These are phyloP conservation scores for Kodamaea arcana DNA, from an alignment of 1,139 yeast species.

Conservation along the genomic window DNA sequence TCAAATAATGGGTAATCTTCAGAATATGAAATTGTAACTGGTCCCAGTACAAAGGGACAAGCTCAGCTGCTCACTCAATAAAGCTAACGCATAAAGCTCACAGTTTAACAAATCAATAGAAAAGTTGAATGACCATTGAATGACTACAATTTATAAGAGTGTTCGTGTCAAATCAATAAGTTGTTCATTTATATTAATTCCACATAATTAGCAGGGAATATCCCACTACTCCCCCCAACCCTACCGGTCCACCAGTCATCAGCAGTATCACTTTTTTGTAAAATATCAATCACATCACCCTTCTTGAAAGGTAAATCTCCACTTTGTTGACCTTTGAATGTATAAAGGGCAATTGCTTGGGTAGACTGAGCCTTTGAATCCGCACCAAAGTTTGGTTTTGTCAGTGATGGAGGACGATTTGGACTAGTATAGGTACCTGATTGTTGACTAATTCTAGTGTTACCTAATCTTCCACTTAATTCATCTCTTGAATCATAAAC, in stretches of 20 bases:
- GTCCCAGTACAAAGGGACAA: too few relatives aligned
- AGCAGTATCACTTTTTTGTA: constrained; percentile 77
- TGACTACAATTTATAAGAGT: too few relatives aligned
- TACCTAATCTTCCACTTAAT: constrained; percentile 29
- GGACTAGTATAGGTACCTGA: constrained; percentile 24
- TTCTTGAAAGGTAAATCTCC: constrained; percentile 91
- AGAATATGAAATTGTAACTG: too few relatives aligned
- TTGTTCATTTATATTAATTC: constrained; percentile 65
- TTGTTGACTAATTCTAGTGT: constrained; percentile 21
- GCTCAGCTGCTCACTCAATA: too few relatives aligned
- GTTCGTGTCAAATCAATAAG: too few relatives aligned
- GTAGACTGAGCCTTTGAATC: constrained; percentile 44
- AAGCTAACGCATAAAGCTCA: too few relatives aligned
- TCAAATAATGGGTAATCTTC: too few relatives aligned
- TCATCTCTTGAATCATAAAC: constrained; percentile 54
- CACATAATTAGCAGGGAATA: constrained; percentile 96
- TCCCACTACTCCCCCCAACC: constrained; percentile 77
- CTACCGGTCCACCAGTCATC: constrained; percentile 99
- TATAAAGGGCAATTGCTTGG: constrained; percentile 85
- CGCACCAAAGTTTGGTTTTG: constrained; percentile 54
- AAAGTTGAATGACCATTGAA: too few relatives aligned
- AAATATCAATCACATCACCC: constrained; percentile 90
- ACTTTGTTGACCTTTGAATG: constrained; percentile 84
- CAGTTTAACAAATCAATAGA: too few relatives aligned
- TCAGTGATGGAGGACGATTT: constrained; percentile 33